Conservation (phyloP, 2,329 filamentous ascomycete species). For the Calonectria honghensis region DNA sequence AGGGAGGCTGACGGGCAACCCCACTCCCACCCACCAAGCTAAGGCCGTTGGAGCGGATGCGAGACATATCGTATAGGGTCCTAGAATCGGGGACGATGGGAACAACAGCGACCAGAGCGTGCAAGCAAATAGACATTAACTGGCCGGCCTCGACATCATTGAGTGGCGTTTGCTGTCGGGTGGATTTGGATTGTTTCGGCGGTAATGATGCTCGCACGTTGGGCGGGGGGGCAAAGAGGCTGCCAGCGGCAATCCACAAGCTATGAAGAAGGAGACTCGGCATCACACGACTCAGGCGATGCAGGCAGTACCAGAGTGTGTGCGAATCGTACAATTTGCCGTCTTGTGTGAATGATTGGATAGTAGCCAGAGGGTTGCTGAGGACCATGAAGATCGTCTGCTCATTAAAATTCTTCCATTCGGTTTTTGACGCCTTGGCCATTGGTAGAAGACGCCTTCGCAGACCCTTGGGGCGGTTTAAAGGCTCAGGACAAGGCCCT, state of each 20-base stretch:
- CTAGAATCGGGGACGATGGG: conserved; percentile 70
- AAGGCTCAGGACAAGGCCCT: conserved; percentile 41
- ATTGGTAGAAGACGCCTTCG: conserved; percentile 35
- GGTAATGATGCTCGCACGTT: conserved; percentile 64
- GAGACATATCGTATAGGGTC: conserved; percentile 75
- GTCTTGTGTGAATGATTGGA: conserved; percentile 74
- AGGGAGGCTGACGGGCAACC: conserved; percentile 66
- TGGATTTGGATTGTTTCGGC: conserved; percentile 56
- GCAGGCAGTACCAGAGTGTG: conserved; percentile 78
- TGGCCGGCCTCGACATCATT: conserved; percentile 71
- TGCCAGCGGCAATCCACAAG: conserved; percentile 77
- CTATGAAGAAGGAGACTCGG: conserved; percentile 78
- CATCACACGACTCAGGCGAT: conserved; percentile 74
- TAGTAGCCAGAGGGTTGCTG: conserved; percentile 72
- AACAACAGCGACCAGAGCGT: conserved; percentile 76
- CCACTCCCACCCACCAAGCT: conserved; percentile 68
- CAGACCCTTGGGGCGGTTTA: conserved; percentile 38
- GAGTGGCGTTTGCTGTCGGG: conserved; percentile 61
- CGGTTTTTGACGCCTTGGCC: conserved; percentile 53
- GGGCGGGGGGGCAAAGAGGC: conserved; percentile 74
- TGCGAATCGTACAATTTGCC: conserved; percentile 75
- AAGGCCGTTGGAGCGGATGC: conserved; percentile 73
- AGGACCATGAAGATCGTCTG: conserved; percentile 80
- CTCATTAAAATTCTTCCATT: conserved; percentile 78
- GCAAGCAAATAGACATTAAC: conserved; percentile 76